phyloP scores from a whole-genome alignment of 805 yeast genomes.

The Metschnikowia amazonensis region DNA sequence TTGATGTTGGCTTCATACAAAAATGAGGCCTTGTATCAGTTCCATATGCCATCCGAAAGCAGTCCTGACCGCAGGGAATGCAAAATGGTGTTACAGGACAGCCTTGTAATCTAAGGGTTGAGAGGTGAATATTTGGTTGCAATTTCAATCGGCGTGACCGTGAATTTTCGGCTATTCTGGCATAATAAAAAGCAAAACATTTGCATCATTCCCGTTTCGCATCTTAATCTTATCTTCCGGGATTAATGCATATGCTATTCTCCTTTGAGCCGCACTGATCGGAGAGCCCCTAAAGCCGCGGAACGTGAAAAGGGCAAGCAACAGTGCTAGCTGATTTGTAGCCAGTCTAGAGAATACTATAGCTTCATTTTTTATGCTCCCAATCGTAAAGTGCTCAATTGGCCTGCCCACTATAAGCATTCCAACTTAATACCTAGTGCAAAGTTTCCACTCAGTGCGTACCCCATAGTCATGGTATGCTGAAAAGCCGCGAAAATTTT shows the following conservation, averaged over 20 bases:
- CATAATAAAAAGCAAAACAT: background rate
- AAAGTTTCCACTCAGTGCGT: background rate
- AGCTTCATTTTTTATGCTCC: background rate
- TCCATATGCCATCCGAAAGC: conserved; percentile 27
- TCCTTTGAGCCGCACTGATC: conserved; percentile 3
- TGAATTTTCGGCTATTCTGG: background rate
- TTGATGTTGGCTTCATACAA: conserved; percentile 37
- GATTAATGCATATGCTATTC: conserved; percentile 1
- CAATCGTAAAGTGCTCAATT: background rate
- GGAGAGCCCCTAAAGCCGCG: conserved; percentile 1
- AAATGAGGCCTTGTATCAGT: conserved; percentile 38
- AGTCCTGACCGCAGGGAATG: conserved; percentile 31
- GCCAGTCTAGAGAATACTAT: background rate
- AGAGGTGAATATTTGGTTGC: too few relatives aligned
- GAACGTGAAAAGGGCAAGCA: conserved; percentile 1
- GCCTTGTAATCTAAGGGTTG: conserved; percentile 9
- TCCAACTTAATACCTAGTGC: background rate
- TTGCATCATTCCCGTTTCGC: background rate
- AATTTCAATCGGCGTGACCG: background rate
- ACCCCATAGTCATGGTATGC: background rate
- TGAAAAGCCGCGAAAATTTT: conserved; percentile 15
- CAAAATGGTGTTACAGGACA: conserved; percentile 26
- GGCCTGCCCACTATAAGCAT: background rate
- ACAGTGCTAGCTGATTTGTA: background rate
- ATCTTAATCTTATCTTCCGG: conserved; percentile 1